Base-by-base conservation (phyloP, 768 basidiomycete genomes). In the Boletus vinaceobasis region DNA sequence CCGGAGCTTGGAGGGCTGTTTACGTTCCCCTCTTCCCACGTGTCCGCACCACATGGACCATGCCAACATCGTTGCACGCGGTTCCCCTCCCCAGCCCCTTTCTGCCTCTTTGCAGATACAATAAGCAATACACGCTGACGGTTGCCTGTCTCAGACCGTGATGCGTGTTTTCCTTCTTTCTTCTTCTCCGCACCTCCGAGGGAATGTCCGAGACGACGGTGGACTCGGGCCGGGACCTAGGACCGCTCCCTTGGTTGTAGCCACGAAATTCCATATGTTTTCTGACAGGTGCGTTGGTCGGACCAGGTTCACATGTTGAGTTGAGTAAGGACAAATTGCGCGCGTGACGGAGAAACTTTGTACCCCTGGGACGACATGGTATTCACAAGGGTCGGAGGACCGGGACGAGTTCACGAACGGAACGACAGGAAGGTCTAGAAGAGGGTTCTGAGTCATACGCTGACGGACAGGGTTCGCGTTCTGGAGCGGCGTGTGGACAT, bases 101-200 rank as follows among this genome's bases (percentile, higher is more conserved):
- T 46, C 40, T 39, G n/a, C 26, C 15, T 43, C 50, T 49, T 26
- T 40, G 31, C 9, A 49, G 13, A 32, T 47, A 31, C 43, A 27
- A 8, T 33, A 31, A 50, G 45, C 55, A 37, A 43, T 42, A 48
- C 59, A 48, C 32, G 33, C 45, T 35, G 23, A 27, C n/a, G 23
- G 1, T 27, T 50, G 39, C 40, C 48, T 36, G 27, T 44, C 53
- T 37, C 26, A 32, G 50, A 50, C 14, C 46, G 35, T 29, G 53
- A 45, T 47, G 40, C 43, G 49, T 49, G 49, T 57, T 58, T 50
- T 19, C 21, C 54, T 55, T 56, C 42, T 3, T 11, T 43, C 38
- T 45, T 57, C 47, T 56, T 46, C 50, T 53, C 53, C 62, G 64
- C 35, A 55, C 32, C 8, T 65, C 64, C 64, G 64, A 65, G 65